Evolutionary conservation across 2,329 filamentous ascomycete species (phyloP), one percentile per base, ranked within the genome.

Genomic region (Akanthomyces dipterigenus): DNA sequence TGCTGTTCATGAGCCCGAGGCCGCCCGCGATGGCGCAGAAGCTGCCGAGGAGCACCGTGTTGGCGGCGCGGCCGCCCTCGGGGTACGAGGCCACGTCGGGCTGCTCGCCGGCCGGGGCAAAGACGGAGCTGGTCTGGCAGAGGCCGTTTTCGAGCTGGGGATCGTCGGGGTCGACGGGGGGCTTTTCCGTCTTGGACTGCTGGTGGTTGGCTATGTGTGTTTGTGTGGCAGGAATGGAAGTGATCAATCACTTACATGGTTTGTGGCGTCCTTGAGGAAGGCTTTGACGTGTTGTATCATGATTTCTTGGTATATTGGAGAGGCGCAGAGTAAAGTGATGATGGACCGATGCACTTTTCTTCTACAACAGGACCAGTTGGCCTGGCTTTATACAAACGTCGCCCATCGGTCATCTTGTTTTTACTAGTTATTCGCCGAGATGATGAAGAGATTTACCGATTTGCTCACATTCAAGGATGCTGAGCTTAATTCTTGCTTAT

Each of bases 11-110:
- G 64, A 87, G 78, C 0, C 87, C 87, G 38, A 89, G 82, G 6
- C 79, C 79, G 18, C 82, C 83, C 63, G 83, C 75, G 66, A 89
- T 81, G 3, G 82, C 83, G 63, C 79, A 80, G 70, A 88, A 89
- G 22, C 81, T 83, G 31, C 87, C 87, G 16, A 88, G 73, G 5
- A 90, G 86, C 20, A 89, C 87, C 3, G 84, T 75, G 84, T 87
- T 89, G 62, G 84, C 86, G 66, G 79, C 73, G 8, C 78, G 70
- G 11, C 88, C 87, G 28, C 87, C 87, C 76, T 90, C 88, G 0
- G 87, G 88, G 67, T 89, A 89, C 3, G 75, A 42, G n/a, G 43
- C 50, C 9, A 42, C 22, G n/a, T 48, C 43, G n/a, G 55, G 55
- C 43, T 49, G 55, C 16, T 38, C 55, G 28, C 26, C 43, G 43